Percentiles rank a stretch among this genome's conserved stretches.
phyloP scores from a whole-genome alignment of 2,329 filamentous ascomycete species.

The Byssothecium circinans region DNA sequence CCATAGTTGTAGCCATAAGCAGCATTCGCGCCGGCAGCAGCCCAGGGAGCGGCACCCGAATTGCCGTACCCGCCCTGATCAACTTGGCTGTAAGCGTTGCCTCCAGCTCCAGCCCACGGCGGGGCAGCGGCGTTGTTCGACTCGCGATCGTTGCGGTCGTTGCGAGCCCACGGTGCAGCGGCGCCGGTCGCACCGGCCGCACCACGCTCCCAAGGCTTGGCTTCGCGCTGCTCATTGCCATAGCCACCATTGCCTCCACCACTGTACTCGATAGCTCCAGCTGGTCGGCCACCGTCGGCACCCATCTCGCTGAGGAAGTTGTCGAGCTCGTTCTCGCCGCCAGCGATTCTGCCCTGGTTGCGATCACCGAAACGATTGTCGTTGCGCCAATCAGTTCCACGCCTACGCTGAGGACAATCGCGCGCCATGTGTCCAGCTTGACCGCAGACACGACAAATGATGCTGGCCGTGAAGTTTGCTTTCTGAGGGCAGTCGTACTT shows the following conservation, averaged over 20 bases:
- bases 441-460: constrained; percentile 97
- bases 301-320: constrained; percentile 98
- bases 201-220: constrained; percentile 86
- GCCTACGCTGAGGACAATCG: constrained; percentile 92
- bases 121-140: constrained; percentile 44
- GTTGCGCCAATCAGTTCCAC: constrained; percentile 90
- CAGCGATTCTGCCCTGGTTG: constrained; percentile 67
- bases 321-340: constrained; percentile 92
- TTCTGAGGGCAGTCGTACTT: constrained; percentile 99
- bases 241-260: constrained; percentile 49
- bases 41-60: constrained; percentile 42
- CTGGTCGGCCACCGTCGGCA: constrained; percentile 64
- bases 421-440: constrained; percentile 98
- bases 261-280: constrained; percentile 69
- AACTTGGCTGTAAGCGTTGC: constrained; percentile 33
- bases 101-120: constrained; percentile 42
- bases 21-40: constrained; percentile 34
- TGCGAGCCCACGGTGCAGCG: constrained; percentile 72
- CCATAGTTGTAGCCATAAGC: constrained; percentile 49
- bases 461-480: constrained; percentile 98
- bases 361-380: constrained; percentile 58
- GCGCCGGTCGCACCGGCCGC: constrained; percentile 81
- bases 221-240: constrained; percentile 55
- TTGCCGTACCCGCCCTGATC: constrained; percentile 33
- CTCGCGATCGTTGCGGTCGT: constrained; percentile 51